Conservation (phyloP, 2,329 filamentous ascomycete genomes). For the Cladorrhinum sp. region DNA sequence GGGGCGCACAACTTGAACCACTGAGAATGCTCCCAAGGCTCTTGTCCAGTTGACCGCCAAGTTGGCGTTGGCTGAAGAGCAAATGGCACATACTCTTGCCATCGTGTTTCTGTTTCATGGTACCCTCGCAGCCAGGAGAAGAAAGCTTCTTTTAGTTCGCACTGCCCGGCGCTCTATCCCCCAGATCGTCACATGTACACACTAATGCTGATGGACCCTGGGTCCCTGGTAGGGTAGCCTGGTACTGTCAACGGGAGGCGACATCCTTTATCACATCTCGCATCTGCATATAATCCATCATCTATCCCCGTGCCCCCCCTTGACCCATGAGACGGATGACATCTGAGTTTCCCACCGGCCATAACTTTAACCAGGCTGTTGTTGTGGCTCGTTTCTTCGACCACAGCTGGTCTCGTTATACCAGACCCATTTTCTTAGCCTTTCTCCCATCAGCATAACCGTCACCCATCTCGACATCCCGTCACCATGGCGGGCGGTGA, state of each 20-base stretch:
- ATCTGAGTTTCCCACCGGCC: not conserved
- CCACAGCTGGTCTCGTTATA: not conserved
- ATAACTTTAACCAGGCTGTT: too few species aligned
- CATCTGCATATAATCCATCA: not conserved
- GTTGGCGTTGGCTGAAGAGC: not conserved
- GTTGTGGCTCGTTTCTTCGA: not conserved
- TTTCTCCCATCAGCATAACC: not conserved
- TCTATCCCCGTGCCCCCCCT: not conserved
- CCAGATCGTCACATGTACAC: not conserved
- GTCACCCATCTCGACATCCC: not conserved
- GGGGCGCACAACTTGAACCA: not conserved
- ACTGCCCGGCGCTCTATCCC: not conserved
- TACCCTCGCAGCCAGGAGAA: not conserved
- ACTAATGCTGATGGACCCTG: too few species aligned
- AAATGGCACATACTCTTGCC: not conserved
- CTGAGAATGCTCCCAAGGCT: not conserved
- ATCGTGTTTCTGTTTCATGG: conserved; percentile 1
- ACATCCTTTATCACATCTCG: too few species aligned
- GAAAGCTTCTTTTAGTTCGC: conserved; percentile 1
- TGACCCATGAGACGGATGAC: not conserved
- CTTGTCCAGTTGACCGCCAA: conserved; percentile 2
- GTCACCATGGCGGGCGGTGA: conserved; percentile 25
- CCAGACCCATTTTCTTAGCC: not conserved
- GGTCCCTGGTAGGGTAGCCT: too few species aligned
- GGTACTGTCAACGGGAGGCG: too few species aligned